phyloP scores from a whole-genome alignment of 2,329 filamentous ascomycete genomes.

The Penicillium sumatraense region DNA sequence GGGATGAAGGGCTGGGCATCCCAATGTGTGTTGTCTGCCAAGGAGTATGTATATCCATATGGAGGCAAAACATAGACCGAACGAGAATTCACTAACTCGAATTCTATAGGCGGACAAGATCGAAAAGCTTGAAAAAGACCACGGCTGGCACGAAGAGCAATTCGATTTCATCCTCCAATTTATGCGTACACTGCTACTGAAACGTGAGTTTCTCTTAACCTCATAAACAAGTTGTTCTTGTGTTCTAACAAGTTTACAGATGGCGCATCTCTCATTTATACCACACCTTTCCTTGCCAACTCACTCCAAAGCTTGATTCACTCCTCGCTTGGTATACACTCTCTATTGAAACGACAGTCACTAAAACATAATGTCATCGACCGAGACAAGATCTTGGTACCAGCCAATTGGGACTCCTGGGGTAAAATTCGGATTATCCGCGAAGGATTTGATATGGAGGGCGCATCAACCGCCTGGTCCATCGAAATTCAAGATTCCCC shows the following conservation, averaged over 20 bases:
- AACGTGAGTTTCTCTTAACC: slow-evolving; percentile 65
- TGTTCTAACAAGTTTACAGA: slow-evolving; percentile 55
- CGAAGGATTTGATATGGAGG: slow-evolving; percentile 91
- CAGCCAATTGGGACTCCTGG: slow-evolving; percentile 98
- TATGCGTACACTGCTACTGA: slow-evolving; percentile 83
- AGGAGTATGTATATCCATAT: slow-evolving; percentile 64
- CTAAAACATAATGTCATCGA: slow-evolving; percentile 91
- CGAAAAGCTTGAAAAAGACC: slow-evolving; percentile 84
- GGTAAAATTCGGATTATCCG: slow-evolving; percentile 92
- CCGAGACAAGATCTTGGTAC: slow-evolving; percentile 90
- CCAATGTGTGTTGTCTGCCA: slow-evolving; percentile 95
- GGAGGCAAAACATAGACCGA: not conserved
- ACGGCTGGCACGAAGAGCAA: slow-evolving; percentile 92
- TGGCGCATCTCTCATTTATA: slow-evolving; percentile 84
- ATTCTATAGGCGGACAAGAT: slow-evolving; percentile 76
- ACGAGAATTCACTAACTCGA: slow-evolving; percentile 25
- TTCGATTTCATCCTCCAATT: slow-evolving; percentile 97
- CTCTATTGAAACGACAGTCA: slow-evolving; percentile 75
- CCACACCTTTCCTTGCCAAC: slow-evolving; percentile 74
- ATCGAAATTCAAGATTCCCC: slow-evolving; percentile 71
- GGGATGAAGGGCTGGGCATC: slow-evolving; percentile 86
- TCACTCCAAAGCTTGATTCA: slow-evolving; percentile 81
- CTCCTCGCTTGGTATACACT: slow-evolving; percentile 84
- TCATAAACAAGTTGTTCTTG: too few relatives aligned
- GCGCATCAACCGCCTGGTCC: slow-evolving; percentile 82